Conservation (phyloP, 495 filamentous ascomycete genomes). For the Aspergillus nanangensis region DNA sequence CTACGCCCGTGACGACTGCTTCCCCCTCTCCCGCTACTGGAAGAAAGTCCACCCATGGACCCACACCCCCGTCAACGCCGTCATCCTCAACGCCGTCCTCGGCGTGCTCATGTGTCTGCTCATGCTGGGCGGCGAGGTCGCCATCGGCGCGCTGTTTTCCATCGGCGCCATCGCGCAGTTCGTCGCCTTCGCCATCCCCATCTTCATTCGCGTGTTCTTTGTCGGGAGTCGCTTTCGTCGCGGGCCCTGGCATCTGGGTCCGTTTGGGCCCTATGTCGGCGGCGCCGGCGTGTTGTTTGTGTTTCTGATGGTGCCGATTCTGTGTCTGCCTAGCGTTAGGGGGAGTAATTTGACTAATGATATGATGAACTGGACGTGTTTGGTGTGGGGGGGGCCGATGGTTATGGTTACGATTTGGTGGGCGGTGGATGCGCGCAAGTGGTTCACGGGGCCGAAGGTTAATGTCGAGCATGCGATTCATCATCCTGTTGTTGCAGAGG, state of each 20-base stretch:
- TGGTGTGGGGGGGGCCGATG: constrained; percentile 73
- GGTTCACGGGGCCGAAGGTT: constrained; percentile 74
- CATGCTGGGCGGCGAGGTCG: constrained; percentile 61
- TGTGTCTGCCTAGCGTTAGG: constrained; percentile 62
- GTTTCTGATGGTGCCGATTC: constrained; percentile 67
- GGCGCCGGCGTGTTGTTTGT: constrained; percentile 58
- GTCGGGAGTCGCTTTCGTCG: constrained; percentile 65
- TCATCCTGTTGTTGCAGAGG: constrained; percentile 9
- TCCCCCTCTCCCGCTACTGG: constrained; percentile 60
- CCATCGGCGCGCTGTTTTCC: constrained; percentile 71
- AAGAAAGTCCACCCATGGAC: constrained; percentile 64
- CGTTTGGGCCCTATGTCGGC: constrained; percentile 59
- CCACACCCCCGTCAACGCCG: constrained; percentile 72
- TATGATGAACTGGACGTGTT: constrained; percentile 72
- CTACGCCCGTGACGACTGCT: constrained; percentile 75
- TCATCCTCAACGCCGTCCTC: constrained; percentile 65
- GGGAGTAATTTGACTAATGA: constrained; percentile 53
- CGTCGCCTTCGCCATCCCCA: constrained; percentile 70
- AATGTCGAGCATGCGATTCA: constrained; percentile 44
- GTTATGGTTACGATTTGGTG: constrained; percentile 62
- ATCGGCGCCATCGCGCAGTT: constrained; percentile 74
- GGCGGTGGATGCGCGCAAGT: constrained; percentile 62
- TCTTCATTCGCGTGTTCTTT: constrained; percentile 70
- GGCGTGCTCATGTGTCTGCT: constrained; percentile 63
- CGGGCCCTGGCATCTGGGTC: constrained; percentile 73